Percentiles rank a stretch among this genome's conserved stretches.
Conservation (phyloP, 2,329 filamentous ascomycete species). For the Diaporthe citri region DNA sequence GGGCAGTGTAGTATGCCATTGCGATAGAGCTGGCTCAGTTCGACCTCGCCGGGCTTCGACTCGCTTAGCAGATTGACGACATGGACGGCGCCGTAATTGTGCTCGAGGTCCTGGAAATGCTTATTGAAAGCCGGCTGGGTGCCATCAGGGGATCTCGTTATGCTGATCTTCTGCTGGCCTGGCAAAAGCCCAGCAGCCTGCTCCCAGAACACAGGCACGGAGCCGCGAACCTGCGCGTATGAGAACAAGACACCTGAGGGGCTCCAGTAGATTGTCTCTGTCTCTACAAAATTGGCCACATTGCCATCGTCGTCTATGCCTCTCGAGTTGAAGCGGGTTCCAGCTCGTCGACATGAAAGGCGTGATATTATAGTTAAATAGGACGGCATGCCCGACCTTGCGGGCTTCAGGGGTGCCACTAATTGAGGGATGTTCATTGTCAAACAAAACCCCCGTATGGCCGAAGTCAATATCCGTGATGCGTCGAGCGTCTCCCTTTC, state of each 20-base stretch:
- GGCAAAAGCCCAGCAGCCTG: slow-evolving; percentile 89
- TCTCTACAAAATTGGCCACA: slow-evolving; percentile 99
- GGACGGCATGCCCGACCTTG: slow-evolving; percentile 80
- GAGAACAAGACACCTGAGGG: slow-evolving; percentile 86
- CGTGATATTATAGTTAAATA: slow-evolving; percentile 91
- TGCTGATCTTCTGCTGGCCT: slow-evolving; percentile 92
- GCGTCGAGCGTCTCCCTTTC: slow-evolving; percentile 86
- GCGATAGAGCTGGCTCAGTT: slow-evolving; percentile 84
- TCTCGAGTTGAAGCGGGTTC: slow-evolving; percentile 95
- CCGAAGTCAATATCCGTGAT: slow-evolving; percentile 90
- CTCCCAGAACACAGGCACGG: slow-evolving; percentile 97
- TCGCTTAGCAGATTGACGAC: slow-evolving; percentile 95
- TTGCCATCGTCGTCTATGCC: slow-evolving; percentile 98
- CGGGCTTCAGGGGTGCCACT: slow-evolving; percentile 76
- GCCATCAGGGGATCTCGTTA: slow-evolving; percentile 89
- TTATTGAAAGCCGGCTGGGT: slow-evolving; percentile 96
- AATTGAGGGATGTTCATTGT: slow-evolving; percentile 87
- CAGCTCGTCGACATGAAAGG: slow-evolving; percentile 89
- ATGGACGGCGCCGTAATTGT: slow-evolving; percentile 90
- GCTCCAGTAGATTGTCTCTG: slow-evolving; percentile 92
- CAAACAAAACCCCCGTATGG: slow-evolving; percentile 91
- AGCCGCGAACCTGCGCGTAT: slow-evolving; percentile 92
- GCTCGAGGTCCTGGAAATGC: slow-evolving; percentile 89
- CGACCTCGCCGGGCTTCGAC: slow-evolving; percentile 86
- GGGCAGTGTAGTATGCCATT: slow-evolving; percentile 81